Evolutionary conservation across 1,139 yeast genomes (phyloP).

Genomic region (Blastobotrys petasosporus): DNA sequence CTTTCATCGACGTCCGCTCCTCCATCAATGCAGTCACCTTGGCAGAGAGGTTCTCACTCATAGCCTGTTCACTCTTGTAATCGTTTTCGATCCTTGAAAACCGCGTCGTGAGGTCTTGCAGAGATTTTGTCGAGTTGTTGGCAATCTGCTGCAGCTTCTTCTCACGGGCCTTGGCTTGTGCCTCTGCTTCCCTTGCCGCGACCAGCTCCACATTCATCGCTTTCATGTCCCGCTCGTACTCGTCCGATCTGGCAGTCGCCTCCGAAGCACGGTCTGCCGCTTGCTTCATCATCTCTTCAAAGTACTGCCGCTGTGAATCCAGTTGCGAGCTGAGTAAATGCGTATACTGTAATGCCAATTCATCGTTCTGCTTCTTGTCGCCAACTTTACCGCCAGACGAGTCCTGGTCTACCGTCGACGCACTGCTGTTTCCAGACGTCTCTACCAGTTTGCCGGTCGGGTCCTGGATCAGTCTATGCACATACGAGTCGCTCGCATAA

Average conservation of each 20-base stretch:
- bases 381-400: not conserved
- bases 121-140: slow-evolving; percentile 33
- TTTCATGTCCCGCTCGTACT: slow-evolving; percentile 34
- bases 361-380: slow-evolving; percentile 18
- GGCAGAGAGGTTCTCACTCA: slow-evolving; percentile 42
- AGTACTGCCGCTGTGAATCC: slow-evolving; percentile 85
- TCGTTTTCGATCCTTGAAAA: slow-evolving; percentile 31
- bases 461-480: slow-evolving; percentile 78
- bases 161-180: slow-evolving; percentile 10
- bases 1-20: slow-evolving; percentile 48
- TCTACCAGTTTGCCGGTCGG: slow-evolving; percentile 38
- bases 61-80: slow-evolving; percentile 43
- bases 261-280: slow-evolving; percentile 33
- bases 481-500: slow-evolving; percentile 87
- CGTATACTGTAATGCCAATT: slow-evolving; percentile 70
- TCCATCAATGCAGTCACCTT: slow-evolving; percentile 36
- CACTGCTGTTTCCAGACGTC: slow-evolving; percentile 11
- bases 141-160: slow-evolving; percentile 28
- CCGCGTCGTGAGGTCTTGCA: slow-evolving; percentile 27
- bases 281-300: slow-evolving; percentile 55
- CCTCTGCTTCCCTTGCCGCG: slow-evolving; percentile 2
- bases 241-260: slow-evolving; percentile 35
- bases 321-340: slow-evolving; percentile 72
- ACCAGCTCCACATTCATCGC: slow-evolving; percentile 14
- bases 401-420: slow-evolving; percentile 12